These are phyloP conservation scores for Solanum pinnatisectum DNA, from an alignment of 257 asterid species.

Conservation along the genomic window DNA sequence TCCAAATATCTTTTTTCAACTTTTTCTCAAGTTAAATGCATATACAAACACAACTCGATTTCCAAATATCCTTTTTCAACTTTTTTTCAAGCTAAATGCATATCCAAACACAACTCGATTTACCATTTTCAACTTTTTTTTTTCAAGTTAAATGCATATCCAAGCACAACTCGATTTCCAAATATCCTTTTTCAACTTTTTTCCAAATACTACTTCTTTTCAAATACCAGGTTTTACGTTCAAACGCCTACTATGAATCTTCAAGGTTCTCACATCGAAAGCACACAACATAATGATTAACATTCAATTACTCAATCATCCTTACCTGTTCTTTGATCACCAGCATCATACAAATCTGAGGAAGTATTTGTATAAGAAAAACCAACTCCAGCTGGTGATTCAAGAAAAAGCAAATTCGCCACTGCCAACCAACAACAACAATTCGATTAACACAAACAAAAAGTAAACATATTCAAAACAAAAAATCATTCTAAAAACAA, in stretches of 20 bases:
- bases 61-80: neutral
- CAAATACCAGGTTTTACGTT: neutral
- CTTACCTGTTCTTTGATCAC: conserved; percentile 86
- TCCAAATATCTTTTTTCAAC: neutral
- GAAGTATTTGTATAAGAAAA: conserved; percentile 87
- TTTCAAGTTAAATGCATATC: neutral
- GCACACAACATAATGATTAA: neutral
- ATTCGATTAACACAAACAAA: neutral
- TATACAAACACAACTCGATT: neutral
- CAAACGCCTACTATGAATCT: neutral
- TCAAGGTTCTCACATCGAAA: neutral
- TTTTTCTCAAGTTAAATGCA: neutral
- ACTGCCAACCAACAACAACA: conserved; percentile 35
- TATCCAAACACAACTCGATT: neutral
- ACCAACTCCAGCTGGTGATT: conserved; percentile 99
- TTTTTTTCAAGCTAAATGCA: neutral
- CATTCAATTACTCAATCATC: neutral
- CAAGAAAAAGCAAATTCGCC: conserved; percentile 92
- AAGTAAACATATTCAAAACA: neutral
- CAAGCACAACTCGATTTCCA: neutral
- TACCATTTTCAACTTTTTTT: neutral
- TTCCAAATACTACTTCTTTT: neutral
- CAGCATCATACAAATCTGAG: conserved; percentile 68
- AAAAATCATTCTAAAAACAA: neutral
- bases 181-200: neutral